These are phyloP conservation scores for Petunia axillaris DNA, from an alignment of 257 asterid genomes.

Conservation along the genomic window DNA sequence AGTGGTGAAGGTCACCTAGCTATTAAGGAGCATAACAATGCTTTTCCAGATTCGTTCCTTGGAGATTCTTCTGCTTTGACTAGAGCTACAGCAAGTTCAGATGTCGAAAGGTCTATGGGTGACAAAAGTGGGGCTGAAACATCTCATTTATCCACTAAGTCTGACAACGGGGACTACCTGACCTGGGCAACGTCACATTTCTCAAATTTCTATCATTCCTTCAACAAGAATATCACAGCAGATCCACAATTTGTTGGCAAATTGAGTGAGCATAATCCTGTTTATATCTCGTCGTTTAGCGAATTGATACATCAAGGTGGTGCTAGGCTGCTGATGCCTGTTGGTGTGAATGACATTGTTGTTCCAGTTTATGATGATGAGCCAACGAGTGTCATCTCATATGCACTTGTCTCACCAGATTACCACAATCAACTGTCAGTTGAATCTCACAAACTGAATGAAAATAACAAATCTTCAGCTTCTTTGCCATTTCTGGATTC, in stretches of 20 bases:
- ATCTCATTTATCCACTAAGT: slow-evolving; percentile 49
- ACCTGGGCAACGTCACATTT: slow-evolving; percentile 77
- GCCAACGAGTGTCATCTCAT: slow-evolving; percentile 87
- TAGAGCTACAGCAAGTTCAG: slow-evolving; percentile 2
- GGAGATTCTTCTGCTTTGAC: slow-evolving; percentile 20
- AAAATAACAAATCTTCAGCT: slow-evolving; percentile 28
- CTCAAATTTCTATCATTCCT: slow-evolving; percentile 64
- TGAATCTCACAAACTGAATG: slow-evolving; percentile 66
- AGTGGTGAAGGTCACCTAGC: slow-evolving; percentile 59
- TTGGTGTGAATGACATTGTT: slow-evolving; percentile 71
- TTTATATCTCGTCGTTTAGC: slow-evolving; percentile 68
- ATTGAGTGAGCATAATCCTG: slow-evolving; percentile 60
- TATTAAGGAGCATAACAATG: slow-evolving; percentile 22
- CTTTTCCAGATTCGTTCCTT: background rate
- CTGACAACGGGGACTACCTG: slow-evolving; percentile 56
- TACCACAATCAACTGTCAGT: slow-evolving; percentile 59
- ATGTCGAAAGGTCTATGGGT: slow-evolving; percentile 20
- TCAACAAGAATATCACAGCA: slow-evolving; percentile 60
- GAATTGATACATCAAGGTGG: slow-evolving; percentile 71
- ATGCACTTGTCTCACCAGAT: slow-evolving; percentile 70
- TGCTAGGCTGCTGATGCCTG: slow-evolving; percentile 65
- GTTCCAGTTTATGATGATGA: slow-evolving; percentile 90
- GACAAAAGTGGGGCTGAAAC: slow-evolving; percentile 42
- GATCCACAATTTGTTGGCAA: slow-evolving; percentile 58
- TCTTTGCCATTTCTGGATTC: slow-evolving; percentile 52